Evolutionary conservation across 1,139 yeast genomes (phyloP).

Genomic region (Yamadazyma membranifaciens): DNA sequence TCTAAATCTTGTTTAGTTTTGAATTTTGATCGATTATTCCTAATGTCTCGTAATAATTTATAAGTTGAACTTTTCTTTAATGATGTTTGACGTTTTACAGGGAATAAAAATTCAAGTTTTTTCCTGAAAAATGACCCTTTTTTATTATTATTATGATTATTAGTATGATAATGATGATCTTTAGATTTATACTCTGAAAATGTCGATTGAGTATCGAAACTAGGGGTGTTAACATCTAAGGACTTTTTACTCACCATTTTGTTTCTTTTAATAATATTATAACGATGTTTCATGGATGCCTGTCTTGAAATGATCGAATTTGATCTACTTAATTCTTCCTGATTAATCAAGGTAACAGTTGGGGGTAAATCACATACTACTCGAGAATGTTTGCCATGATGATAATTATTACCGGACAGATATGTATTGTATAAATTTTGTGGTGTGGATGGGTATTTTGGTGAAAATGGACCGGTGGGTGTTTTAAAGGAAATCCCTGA

Average conservation of each 20-base stretch:
- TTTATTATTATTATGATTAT: neutral
- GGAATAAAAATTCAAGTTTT: conserved; percentile 26
- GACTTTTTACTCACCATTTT: conserved; percentile 26
- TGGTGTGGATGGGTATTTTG: conserved; percentile 3
- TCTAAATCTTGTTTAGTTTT: conserved; percentile 25
- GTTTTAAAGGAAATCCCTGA: conserved; percentile 8
- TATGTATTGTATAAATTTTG: conserved; percentile 3
- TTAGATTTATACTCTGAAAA: conserved; percentile 8
- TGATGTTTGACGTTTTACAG: conserved; percentile 36
- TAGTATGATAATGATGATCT: neutral
- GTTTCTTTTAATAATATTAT: conserved; percentile 29
- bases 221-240: conserved; percentile 10
- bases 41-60: conserved; percentile 15
- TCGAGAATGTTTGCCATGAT: neutral
- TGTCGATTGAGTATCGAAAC: conserved; percentile 6
- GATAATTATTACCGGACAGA: neutral
- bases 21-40: conserved; percentile 23
- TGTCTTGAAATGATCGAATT: conserved; percentile 32
- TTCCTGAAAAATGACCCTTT: conserved; percentile 1
- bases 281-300: conserved; percentile 33
- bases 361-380: conserved; percentile 18
- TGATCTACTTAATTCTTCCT: conserved; percentile 19
- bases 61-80: conserved; percentile 25
- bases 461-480: conserved; percentile 5
- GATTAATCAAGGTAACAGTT: conserved; percentile 28